Base-by-base conservation (phyloP, 176 grass and related monocot species). In the Melocanna baccifera region DNA sequence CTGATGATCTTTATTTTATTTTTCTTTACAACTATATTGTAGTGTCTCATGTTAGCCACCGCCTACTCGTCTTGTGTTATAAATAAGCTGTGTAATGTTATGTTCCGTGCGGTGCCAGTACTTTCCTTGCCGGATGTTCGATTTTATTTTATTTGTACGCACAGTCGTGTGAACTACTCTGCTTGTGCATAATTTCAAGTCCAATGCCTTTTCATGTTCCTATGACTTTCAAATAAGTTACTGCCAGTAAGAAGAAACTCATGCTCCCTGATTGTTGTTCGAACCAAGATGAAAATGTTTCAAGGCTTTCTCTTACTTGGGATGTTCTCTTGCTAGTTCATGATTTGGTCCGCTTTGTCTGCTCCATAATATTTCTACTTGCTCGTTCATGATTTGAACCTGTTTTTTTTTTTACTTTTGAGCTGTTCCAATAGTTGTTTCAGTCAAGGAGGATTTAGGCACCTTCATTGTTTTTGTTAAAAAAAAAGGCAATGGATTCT, bases 121-220 rank as follows among this genome's bases (percentile, higher is more conserved):
- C 71, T 74, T 53, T 53, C 9, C 29, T 70, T 70, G 22, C 18
- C 0, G 14, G 69, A 48, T 4, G 10, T 72, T 23, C 0, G 16
- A 36, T 52, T 52, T 53, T 34, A 34, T 55, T 74, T 36, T 36
- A 36, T 67, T 15, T 37, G 47, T 22, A 9, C 7, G 9, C 57
- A 5, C 4, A 9, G 5, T 30, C 15, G 25, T 47, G 29, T 75
- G 71, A 12, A 53, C 18, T 53, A 30, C 20, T 73, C 22, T 23
- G n/a, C 41, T 64, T 74, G 41, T 74, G 69, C 81, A 34, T 83
- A 74, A 73, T 36, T 63, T 83, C 16, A 62, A 80, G 45, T n/a
- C 15, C n/a, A n/a, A n/a, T n/a, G n/a, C n/a, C n/a, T n/a, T n/a
- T n/a, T n/a, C n/a, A 12, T 13, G 4, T 43, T 43, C 47, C 55